A percentile compares a stretch with the other conserved stretches of the same genome.
Conservation (phyloP, 1,139 yeast species). For the Eremothecium coryli region DNA sequence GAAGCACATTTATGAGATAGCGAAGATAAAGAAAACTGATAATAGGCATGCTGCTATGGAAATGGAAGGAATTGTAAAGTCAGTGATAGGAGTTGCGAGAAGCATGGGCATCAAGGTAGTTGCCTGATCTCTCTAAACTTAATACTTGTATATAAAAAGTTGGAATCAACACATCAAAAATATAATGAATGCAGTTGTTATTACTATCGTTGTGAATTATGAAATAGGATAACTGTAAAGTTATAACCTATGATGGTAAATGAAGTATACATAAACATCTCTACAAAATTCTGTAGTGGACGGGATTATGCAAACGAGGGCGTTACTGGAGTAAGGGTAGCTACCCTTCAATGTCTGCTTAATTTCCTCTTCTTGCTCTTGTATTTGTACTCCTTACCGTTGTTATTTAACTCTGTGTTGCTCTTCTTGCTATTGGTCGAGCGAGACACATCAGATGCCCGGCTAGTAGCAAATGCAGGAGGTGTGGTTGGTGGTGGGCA, state of each 20-base stretch:
- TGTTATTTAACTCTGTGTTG: neutral
- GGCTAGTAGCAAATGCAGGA: constrained; percentile 1
- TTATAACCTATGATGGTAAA: no score
- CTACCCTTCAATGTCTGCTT: constrained; percentile 11
- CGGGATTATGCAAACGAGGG: no score
- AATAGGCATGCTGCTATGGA: constrained; percentile 65
- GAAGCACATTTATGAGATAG: constrained; percentile 90
- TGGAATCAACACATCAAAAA: neutral
- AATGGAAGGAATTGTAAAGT: constrained; percentile 69
- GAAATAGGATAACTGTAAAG: no score
- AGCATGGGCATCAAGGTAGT: constrained; percentile 81
- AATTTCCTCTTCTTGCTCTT: constrained; percentile 26
- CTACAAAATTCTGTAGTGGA: no score
- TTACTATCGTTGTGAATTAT: no score
- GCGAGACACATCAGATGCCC: constrained; percentile 8
- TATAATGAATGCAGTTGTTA: neutral
- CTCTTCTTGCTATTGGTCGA: constrained; percentile 3
- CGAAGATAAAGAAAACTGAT: constrained; percentile 85
- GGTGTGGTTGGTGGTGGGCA: constrained; percentile 1
- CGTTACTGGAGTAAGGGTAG: no score
- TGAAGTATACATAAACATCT: no score
- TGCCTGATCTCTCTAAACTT: constrained; percentile 33
- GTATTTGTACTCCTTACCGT: constrained; percentile 9
- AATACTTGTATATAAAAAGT: neutral
- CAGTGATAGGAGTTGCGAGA: constrained; percentile 77